Base-by-base conservation (phyloP, 2,329 filamentous ascomycete genomes). In the Phialemonium atrogriseum region DNA sequence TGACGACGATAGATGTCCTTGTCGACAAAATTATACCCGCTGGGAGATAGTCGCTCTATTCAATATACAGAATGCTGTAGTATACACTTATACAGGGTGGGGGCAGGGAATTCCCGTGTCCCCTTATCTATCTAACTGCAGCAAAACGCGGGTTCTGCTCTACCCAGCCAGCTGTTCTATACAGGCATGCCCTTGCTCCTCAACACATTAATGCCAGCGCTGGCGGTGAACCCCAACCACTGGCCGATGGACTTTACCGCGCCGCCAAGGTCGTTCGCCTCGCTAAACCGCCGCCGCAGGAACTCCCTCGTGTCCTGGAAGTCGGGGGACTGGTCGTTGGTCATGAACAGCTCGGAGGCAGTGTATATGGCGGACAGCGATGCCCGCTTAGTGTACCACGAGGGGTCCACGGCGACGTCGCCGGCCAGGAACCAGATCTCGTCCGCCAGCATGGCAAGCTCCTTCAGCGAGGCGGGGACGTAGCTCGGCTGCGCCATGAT, bases 341-440 rank as follows among this genome's bases (percentile, higher is more conserved):
- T 95, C 87, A 96, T 95, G 60, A 88, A 94, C 5, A 95, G 65
- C 59, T 98, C 91, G 34, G 80, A 73, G 20, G 79, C 76, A 31
- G 85, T 85, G 46, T 77, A 77, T 24, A 73, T 64, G 44, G 68
- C 58, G 20, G 71, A 70, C 8, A 77, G 55, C 13, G 65, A 66
- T 4, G 63, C 70, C 29, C 73, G 69, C 51, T 76, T 76, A 35
- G 70, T 64, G 49, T 98, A 98, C 91, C 91, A 98, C 5, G 77
- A 80, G 4, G 76, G 73, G 56, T 96, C 88, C 38, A 95, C 84
- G 14, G 79, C 73, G 14, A 62, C 67, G 56, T 96, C 91, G 30
- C 86, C 85, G 0, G 89, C 76, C 4, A 94, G 73, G 49, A 83
- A 87, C 70, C 83, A 84, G 31, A 98, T 93, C 56, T 98, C 91